A percentile compares a stretch with the other conserved stretches of the same genome.
Conservation (phyloP, 371 early-diverging fungal species). For the Caulochytrium protostelioides region DNA sequence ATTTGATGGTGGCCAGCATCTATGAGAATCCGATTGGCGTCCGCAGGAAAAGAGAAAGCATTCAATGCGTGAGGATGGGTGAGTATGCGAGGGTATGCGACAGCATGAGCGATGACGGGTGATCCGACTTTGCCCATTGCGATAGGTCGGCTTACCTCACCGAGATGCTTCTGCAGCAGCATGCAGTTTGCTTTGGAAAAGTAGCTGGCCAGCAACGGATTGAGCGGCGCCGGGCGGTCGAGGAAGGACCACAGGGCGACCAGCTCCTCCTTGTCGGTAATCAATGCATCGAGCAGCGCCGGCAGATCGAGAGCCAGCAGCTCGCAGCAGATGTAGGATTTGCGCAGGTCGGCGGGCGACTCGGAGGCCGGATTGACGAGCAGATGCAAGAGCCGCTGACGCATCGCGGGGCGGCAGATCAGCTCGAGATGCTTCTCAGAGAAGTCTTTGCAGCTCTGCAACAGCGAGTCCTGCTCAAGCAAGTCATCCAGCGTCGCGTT, state of each 20-base stretch:
- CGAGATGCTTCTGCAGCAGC: slow-evolving; percentile 57
- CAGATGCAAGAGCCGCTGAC: slow-evolving; percentile 1
- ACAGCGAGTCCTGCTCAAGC: slow-evolving; percentile 55
- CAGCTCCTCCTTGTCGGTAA: slow-evolving; percentile 40
- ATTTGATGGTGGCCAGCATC: slow-evolving; percentile 45
- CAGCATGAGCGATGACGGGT: no score
- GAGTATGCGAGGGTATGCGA: no score
- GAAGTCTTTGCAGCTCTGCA: slow-evolving; percentile 66
- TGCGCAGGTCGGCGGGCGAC: slow-evolving; percentile 25
- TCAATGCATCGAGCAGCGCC: slow-evolving; percentile 29
- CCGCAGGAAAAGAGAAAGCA: background rate
- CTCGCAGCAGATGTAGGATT: slow-evolving; percentile 31
- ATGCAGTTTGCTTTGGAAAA: slow-evolving; percentile 68
- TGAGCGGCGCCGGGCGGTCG: slow-evolving; percentile 45
- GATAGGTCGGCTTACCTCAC: slow-evolving; percentile 26
- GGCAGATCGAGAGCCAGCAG: slow-evolving; percentile 16
- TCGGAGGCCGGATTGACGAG: background rate
- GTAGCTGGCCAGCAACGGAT: slow-evolving; percentile 57
- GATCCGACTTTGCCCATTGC: no score
- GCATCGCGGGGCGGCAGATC: background rate
- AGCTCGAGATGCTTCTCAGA: slow-evolving; percentile 58
- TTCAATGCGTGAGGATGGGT: slow-evolving; percentile 1
- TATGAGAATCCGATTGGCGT: slow-evolving; percentile 3
- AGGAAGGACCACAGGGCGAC: slow-evolving; percentile 58
- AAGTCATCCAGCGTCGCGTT: slow-evolving; percentile 50